A percentile compares a stretch with the other conserved stretches of the same genome.
phyloP scores from a whole-genome alignment of 331 rosid species.

The Acacia pycnantha region DNA sequence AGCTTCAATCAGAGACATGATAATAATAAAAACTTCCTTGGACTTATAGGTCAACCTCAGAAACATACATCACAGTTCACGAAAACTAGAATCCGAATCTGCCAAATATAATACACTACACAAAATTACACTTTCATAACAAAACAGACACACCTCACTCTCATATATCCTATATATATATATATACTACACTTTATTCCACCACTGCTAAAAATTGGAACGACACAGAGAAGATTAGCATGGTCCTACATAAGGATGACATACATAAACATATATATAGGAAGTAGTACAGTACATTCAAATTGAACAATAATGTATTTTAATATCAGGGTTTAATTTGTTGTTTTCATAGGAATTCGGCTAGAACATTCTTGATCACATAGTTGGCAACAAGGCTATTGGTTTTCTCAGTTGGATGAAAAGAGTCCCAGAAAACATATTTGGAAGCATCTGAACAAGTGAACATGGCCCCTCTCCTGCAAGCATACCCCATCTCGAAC shows the following conservation, averaged over 20 bases:
- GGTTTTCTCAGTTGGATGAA: conserved; percentile 73
- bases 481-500: conserved; percentile 84
- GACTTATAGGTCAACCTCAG: background rate
- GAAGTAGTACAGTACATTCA: background rate
- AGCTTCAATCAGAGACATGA: background rate
- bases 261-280: background rate
- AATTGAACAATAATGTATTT: background rate
- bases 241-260: too few species aligned
- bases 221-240: too few species aligned
- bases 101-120: background rate
- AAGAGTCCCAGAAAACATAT: conserved; percentile 75
- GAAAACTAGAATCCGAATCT: background rate
- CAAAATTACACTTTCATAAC: background rate
- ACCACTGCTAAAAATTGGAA: too few species aligned
- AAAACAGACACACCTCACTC: background rate
- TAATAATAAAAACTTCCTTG: background rate
- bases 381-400: conserved; percentile 50
- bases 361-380: conserved; percentile 39
- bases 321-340: background rate
- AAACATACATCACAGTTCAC: background rate
- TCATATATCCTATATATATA: background rate
- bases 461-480: conserved; percentile 47
- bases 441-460: conserved; percentile 65
- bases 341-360: conserved; percentile 34
- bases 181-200: background rate